Percentiles rank a stretch among this genome's conserved stretches.
Conservation (phyloP, 306 rosid genomes). For the Quercus ilex region DNA sequence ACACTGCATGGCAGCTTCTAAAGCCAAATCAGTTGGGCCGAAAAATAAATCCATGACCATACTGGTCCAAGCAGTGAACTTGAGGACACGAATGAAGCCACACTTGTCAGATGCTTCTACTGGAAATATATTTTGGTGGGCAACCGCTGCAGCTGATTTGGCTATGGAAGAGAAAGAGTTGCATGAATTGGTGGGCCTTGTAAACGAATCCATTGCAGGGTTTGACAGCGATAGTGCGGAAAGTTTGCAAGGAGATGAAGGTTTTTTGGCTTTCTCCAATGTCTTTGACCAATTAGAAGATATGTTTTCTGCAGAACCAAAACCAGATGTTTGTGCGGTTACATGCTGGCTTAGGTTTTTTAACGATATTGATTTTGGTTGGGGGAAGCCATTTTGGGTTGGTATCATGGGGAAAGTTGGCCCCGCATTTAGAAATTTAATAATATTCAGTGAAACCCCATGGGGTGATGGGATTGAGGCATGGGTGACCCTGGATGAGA, state of each 20-base stretch:
- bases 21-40: not conserved
- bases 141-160: not conserved
- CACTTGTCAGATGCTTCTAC: too few relatives aligned
- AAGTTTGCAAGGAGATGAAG: conserved; percentile 29
- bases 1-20: conserved; percentile 34
- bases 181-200: not conserved
- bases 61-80: conserved; percentile 34
- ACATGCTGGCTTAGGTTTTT: conserved; percentile 44
- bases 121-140: not conserved
- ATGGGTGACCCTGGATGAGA: conserved; percentile 38
- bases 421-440: conserved; percentile 21
- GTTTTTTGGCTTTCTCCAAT: conserved; percentile 29
- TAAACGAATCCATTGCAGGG: not conserved
- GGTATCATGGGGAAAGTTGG: conserved; percentile 42
- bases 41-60: conserved; percentile 5
- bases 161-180: not conserved
- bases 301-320: not conserved
- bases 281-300: conserved; percentile 21
- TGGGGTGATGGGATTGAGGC: conserved; percentile 38
- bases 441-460: conserved; percentile 33
- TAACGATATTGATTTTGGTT: conserved; percentile 41
- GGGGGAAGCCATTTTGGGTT: conserved; percentile 51
- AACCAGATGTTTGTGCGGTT: conserved; percentile 20
- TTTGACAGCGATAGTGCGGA: not conserved
- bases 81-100: conserved; percentile 28